phyloP scores from a whole-genome alignment of 768 basidiomycete species.

The Punctularia strigosozonata region DNA sequence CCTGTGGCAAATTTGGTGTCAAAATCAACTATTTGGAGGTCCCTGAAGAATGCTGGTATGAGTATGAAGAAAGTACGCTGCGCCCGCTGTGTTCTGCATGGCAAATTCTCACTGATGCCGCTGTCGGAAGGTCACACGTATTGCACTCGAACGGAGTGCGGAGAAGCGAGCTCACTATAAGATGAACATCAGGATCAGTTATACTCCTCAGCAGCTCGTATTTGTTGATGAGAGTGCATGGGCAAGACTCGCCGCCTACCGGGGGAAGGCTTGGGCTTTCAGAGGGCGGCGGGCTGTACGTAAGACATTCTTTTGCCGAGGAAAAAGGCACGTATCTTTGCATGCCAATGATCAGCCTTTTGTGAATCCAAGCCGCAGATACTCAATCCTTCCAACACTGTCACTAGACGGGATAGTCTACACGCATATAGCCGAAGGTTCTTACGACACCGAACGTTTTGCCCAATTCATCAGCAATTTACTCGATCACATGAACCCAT shows the following conservation, averaged over 20 bases:
- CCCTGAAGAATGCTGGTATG: not conserved
- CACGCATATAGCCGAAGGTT: constrained; percentile 10
- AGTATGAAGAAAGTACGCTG: too few relatives aligned
- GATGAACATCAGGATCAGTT: too few relatives aligned
- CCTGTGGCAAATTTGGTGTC: too few relatives aligned
- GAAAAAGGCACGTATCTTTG: constrained; percentile 7
- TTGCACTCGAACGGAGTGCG: too few relatives aligned
- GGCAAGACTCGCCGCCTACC: constrained; percentile 12
- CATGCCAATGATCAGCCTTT: not conserved
- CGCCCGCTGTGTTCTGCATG: too few relatives aligned
- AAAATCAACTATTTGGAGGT: too few relatives aligned
- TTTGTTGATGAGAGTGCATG: constrained; percentile 16
- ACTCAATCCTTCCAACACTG: constrained; percentile 18
- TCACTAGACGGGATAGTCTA: constrained; percentile 14
- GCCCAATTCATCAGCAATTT: constrained; percentile 11
- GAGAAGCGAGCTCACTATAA: too few relatives aligned
- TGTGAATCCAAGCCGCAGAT: constrained; percentile 4
- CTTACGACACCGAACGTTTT: constrained; percentile 10
- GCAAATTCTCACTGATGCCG: not conserved
- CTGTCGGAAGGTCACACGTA: too few relatives aligned
- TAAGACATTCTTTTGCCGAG: constrained; percentile 11
- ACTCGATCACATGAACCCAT: constrained; percentile 11
- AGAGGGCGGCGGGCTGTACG: constrained; percentile 8
- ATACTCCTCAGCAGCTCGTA: constrained; percentile 9
- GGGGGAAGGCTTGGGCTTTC: constrained; percentile 13